Percentiles rank a stretch among this genome's conserved stretches.
phyloP scores from a whole-genome alignment of 768 basidiomycete genomes.

The Nevesoporus exiguus region DNA sequence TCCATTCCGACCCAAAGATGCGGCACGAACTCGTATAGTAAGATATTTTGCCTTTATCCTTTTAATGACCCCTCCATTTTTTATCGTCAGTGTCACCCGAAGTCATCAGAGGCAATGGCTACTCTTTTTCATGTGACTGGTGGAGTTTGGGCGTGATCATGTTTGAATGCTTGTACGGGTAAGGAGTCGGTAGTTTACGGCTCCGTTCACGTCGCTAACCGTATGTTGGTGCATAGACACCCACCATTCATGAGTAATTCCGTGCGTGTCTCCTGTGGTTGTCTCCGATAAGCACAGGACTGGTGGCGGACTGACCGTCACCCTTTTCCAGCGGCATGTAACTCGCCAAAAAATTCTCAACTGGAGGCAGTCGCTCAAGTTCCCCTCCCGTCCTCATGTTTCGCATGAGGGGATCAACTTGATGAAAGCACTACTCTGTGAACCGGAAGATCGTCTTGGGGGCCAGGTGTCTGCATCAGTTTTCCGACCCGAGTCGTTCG shows the following conservation, averaged over 20 bases:
- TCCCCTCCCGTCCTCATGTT: constrained; percentile 79
- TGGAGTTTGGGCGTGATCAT: constrained; percentile 98
- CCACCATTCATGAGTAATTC: constrained; percentile 96
- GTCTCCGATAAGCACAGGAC: constrained; percentile 20
- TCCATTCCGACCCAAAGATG: constrained; percentile 51
- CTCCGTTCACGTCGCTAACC: constrained; percentile 26
- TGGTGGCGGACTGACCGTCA: constrained; percentile 13
- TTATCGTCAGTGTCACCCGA: constrained; percentile 74
- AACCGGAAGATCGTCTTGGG: constrained; percentile 92
- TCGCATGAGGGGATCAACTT: constrained; percentile 85
- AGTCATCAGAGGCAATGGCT: constrained; percentile 88
- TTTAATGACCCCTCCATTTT: constrained; percentile 26
- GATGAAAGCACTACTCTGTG: constrained; percentile 88
- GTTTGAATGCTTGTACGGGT: constrained; percentile 94
- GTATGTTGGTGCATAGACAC: constrained; percentile 49
- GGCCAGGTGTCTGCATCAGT: constrained; percentile 66
- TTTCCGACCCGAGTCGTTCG: constrained; percentile 72
- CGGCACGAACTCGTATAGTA: constrained; percentile 85
- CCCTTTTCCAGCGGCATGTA: constrained; percentile 67
- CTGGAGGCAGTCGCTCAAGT: constrained; percentile 87
- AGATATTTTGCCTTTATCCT: constrained; percentile 34
- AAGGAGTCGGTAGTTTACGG: constrained; percentile 34
- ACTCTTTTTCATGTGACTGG: constrained; percentile 95
- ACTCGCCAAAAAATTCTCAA: constrained; percentile 97
- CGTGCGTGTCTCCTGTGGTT: constrained; percentile 43